Evolutionary conservation across 805 yeast genomes (phyloP).

Genomic region (Saturnispora gosingensis): DNA sequence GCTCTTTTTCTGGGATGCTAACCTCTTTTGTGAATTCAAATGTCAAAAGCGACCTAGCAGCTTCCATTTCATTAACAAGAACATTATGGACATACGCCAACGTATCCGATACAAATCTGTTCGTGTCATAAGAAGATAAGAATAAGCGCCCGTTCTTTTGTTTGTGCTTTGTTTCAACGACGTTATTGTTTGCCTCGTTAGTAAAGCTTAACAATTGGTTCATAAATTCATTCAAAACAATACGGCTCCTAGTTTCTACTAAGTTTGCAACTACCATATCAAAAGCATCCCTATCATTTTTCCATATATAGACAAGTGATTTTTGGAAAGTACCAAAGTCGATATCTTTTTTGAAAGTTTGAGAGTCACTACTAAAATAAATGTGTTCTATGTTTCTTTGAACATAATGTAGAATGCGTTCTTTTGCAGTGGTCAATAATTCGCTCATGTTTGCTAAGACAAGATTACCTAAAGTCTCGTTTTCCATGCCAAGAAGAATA

Average conservation of each 20-base stretch:
- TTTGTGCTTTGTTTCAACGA: slow-evolving; percentile 9
- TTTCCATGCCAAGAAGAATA: slow-evolving; percentile 58
- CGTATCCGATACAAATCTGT: slow-evolving; percentile 76
- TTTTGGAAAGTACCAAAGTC: slow-evolving; percentile 21
- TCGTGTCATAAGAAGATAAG: slow-evolving; percentile 68
- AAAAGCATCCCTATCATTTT: slow-evolving; percentile 40
- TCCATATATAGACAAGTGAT: slow-evolving; percentile 23
- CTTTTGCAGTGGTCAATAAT: slow-evolving; percentile 44
- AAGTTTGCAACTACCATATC: slow-evolving; percentile 52
- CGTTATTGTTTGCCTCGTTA: slow-evolving; percentile 10
- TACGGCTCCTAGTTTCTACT: slow-evolving; percentile 59
- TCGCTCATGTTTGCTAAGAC: slow-evolving; percentile 51
- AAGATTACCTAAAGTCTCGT: slow-evolving; percentile 54
- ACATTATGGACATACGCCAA: slow-evolving; percentile 81
- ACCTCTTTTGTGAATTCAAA: slow-evolving; percentile 19
- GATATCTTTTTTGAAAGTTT: not conserved
- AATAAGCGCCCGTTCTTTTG: slow-evolving; percentile 36
- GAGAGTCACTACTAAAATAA: slow-evolving; percentile 14
- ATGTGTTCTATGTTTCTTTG: slow-evolving; percentile 23
- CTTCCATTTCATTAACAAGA: slow-evolving; percentile 80
- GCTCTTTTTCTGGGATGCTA: slow-evolving; percentile 12
- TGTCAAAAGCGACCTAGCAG: slow-evolving; percentile 53
- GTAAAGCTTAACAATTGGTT: slow-evolving; percentile 39
- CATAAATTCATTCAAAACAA: slow-evolving; percentile 57
- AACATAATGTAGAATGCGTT: slow-evolving; percentile 38